A percentile compares a stretch with the other conserved stretches of the same genome.
These are phyloP conservation scores for Suhomyces guaymorum DNA, from an alignment of 1,139 yeast genomes.

Conservation along the genomic window DNA sequence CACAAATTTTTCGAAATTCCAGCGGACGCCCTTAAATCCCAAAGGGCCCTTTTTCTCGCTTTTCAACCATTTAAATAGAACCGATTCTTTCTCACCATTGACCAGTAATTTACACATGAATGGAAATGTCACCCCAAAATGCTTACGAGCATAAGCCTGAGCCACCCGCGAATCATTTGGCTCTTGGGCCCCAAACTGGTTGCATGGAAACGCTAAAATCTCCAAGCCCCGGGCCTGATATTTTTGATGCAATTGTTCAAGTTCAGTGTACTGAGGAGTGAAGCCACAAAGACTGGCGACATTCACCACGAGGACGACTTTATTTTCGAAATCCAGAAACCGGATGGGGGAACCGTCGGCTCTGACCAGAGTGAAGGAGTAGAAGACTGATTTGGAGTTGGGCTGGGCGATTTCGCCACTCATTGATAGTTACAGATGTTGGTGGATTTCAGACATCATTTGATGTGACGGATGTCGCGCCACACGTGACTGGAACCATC, in stretches of 20 bases:
- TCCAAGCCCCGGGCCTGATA: constrained; percentile 33
- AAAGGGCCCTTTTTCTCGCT: constrained; percentile 47
- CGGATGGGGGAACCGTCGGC: constrained; percentile 9
- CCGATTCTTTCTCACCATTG: constrained; percentile 35
- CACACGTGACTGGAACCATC: no score
- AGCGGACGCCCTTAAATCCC: constrained; percentile 80
- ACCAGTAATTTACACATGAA: constrained; percentile 39
- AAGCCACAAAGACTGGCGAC: constrained; percentile 50
- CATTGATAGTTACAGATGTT: no score
- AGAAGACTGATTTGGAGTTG: constrained; percentile 12
- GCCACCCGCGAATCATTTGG: constrained; percentile 73
- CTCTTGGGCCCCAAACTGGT: constrained; percentile 57
- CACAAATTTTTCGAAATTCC: constrained; percentile 96
- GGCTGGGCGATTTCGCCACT: neutral
- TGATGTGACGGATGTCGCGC: no score
- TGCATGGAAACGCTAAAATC: constrained; percentile 46
- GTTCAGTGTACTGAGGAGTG: constrained; percentile 42
- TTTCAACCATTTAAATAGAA: constrained; percentile 37
- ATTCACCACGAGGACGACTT: constrained; percentile 44
- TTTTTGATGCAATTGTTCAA: constrained; percentile 35
- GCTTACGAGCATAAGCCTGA: constrained; percentile 58
- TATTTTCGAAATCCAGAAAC: constrained; percentile 27
- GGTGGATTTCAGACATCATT: no score
- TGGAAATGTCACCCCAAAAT: constrained; percentile 58
- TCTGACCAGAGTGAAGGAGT: constrained; percentile 17